Evolutionary conservation across 1,139 yeast species (phyloP), one percentile per base, ranked within the genome.

Genomic region (Protomyces inouyei): DNA sequence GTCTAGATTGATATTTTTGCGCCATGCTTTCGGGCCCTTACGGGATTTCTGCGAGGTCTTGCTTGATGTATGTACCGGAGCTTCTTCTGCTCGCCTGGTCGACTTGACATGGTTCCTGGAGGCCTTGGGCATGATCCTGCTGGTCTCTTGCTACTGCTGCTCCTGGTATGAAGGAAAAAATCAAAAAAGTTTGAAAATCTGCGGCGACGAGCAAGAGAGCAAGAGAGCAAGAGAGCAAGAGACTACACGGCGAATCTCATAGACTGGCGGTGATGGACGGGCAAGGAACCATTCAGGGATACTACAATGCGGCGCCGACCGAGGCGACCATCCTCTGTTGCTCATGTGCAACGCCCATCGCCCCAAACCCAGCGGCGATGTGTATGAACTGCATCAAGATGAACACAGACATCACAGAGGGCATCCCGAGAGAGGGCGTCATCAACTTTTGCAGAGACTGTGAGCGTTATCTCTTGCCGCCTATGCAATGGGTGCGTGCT

Each of bases 321-420:
- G 57, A 54, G 59, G 71, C 72, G 36, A 93, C 98, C 1, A 95
- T 95, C 67, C 83, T 93, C 68, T 93, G 99, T 80, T 91, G 96
- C 78, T 90, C 89, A 86, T 93, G 99, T 86, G 98, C 98, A 77
- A 89, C 88, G 66, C 97, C 98, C 59, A 89, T 95, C 84, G 98
- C 93, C 74, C 66, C 63, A 23, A 72, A 71, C 28, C 98, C 98
- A 37, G 79, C 92, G 69, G 96, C 91, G 37, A 91, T 93, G 96
- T 95, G 98, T 79, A 87, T 89, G 79, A 98, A 95, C 77, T 93
- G 99, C 83, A 90, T 93, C 75, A 89, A 90, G 76, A 79, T 92
- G 72, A 90, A 92, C 3, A 95, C 91, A 67, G 98, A 93, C 76
- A 91, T 93, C 71, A 91, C 98, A 0, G 91, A 87, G 71, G 97